These are phyloP conservation scores for Ogataea allantospora DNA, from an alignment of 805 yeast genomes.

Conservation along the genomic window DNA sequence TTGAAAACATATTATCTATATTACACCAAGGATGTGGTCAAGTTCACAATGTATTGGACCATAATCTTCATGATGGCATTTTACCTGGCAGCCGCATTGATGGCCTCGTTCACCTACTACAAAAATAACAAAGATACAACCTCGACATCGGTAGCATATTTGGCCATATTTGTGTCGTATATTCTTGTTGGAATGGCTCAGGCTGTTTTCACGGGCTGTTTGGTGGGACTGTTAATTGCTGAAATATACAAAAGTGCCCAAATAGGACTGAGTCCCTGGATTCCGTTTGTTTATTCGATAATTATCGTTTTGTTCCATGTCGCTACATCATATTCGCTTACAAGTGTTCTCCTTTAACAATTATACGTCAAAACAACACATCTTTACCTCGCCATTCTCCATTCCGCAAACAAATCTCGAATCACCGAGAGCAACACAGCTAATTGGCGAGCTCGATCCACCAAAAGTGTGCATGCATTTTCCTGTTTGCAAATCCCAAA, in stretches of 20 bases:
- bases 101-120: constrained; percentile 55
- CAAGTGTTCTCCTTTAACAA: constrained; percentile 41
- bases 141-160: constrained; percentile 25
- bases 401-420: constrained; percentile 87
- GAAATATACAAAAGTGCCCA: constrained; percentile 79
- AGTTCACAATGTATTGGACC: constrained; percentile 80
- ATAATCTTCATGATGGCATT: constrained; percentile 63
- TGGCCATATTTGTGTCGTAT: constrained; percentile 47
- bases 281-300: constrained; percentile 81
- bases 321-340: constrained; percentile 62
- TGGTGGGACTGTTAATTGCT: constrained; percentile 70
- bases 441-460: constrained; percentile 58
- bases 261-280: constrained; percentile 91
- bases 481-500: constrained; percentile 96
- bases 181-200: constrained; percentile 54
- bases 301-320: constrained; percentile 67
- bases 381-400: constrained; percentile 82
- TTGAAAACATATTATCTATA: constrained; percentile 59
- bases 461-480: constrained; percentile 91
- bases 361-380: constrained; percentile 66
- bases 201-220: constrained; percentile 71
- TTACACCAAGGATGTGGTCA: constrained; percentile 72
- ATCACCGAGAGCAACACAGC: constrained; percentile 84
- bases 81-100: constrained; percentile 60
- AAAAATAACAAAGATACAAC: constrained; percentile 27